phyloP scores from a whole-genome alignment of 2,329 filamentous ascomycete species.

The Beauveria australis region DNA sequence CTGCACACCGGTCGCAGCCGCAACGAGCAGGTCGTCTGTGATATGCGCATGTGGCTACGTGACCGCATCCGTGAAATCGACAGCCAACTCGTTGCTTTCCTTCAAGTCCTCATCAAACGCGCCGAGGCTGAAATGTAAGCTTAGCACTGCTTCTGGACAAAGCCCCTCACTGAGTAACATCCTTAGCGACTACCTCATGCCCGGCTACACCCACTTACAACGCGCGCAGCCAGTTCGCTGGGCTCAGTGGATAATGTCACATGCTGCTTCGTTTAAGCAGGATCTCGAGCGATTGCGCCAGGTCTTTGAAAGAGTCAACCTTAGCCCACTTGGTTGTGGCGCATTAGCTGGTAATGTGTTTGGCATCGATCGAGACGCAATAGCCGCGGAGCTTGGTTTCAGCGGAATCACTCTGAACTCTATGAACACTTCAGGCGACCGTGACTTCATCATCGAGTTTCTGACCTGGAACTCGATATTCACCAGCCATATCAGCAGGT shows the following conservation, averaged over 20 bases:
- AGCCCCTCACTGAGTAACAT: conserved; percentile 12
- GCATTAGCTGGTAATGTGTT: conserved; percentile 22
- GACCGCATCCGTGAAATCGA: conserved; percentile 67
- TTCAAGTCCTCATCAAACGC: conserved; percentile 59
- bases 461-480: conserved; percentile 63
- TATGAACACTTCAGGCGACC: conserved; percentile 60
- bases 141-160: conserved; percentile 6
- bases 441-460: conserved; percentile 65
- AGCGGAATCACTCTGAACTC: conserved; percentile 61
- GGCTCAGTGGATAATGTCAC: conserved; percentile 73
- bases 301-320: conserved; percentile 66
- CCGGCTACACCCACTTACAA: conserved; percentile 82
- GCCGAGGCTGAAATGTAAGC: conserved; percentile 60
- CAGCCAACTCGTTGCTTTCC: conserved; percentile 55
- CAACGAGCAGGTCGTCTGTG: conserved; percentile 84
- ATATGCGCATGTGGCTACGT: conserved; percentile 84
- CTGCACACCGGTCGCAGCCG: conserved; percentile 81
- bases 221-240: conserved; percentile 72
- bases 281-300: conserved; percentile 73
- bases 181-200: conserved; percentile 60
- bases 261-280: conserved; percentile 60
- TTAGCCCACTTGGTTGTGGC: conserved; percentile 35
- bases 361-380: conserved; percentile 22
- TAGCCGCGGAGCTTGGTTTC: conserved; percentile 59
- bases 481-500: conserved; percentile 63